Percentiles rank a stretch among this genome's conserved stretches.
Conservation (phyloP, 2,329 filamentous ascomycete species). For the Colletotrichum chlorophyti region DNA sequence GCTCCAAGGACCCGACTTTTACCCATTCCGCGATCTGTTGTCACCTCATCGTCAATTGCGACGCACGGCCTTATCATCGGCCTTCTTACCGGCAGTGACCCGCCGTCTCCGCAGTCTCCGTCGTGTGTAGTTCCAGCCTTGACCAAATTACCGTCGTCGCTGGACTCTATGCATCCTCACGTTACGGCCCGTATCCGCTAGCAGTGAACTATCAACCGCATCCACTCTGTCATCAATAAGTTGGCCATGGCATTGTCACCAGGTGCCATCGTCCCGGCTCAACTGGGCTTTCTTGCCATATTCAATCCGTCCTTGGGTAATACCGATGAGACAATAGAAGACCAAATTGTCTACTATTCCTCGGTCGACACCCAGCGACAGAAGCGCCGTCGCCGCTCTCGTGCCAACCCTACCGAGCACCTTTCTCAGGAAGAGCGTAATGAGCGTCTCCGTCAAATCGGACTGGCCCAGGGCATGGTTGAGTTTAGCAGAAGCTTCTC, state of each 20-base stretch:
- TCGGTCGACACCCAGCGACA: slow-evolving; percentile 58
- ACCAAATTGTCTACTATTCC: slow-evolving; percentile 95
- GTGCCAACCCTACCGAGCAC: slow-evolving; percentile 48
- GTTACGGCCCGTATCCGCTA: slow-evolving; percentile 1
- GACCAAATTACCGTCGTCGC: not conserved
- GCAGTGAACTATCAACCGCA: not conserved
- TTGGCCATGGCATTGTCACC: slow-evolving; percentile 26
- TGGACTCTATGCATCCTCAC: not conserved
- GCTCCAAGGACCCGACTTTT: not conserved
- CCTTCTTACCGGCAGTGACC: not conserved
- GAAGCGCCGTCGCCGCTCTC: slow-evolving; percentile 48
- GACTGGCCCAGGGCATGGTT: slow-evolving; percentile 95
- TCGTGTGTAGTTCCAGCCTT: no score
- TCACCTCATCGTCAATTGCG: not conserved
- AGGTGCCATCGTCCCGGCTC: slow-evolving; percentile 70
- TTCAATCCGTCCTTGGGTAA: slow-evolving; percentile 86
- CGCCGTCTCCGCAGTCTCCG: not conserved
- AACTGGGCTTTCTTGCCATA: slow-evolving; percentile 89
- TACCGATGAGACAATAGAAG: slow-evolving; percentile 64
- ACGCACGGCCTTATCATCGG: no score
- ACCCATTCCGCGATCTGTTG: no score
- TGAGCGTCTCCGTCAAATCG: slow-evolving; percentile 89
- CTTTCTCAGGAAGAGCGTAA: slow-evolving; percentile 74
- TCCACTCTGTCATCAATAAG: not conserved
- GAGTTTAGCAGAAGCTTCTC: slow-evolving; percentile 92